A percentile compares a stretch with the other conserved stretches of the same genome.
These are phyloP conservation scores for Mycena alexandri DNA, from an alignment of 768 basidiomycete genomes.

Conservation along the genomic window DNA sequence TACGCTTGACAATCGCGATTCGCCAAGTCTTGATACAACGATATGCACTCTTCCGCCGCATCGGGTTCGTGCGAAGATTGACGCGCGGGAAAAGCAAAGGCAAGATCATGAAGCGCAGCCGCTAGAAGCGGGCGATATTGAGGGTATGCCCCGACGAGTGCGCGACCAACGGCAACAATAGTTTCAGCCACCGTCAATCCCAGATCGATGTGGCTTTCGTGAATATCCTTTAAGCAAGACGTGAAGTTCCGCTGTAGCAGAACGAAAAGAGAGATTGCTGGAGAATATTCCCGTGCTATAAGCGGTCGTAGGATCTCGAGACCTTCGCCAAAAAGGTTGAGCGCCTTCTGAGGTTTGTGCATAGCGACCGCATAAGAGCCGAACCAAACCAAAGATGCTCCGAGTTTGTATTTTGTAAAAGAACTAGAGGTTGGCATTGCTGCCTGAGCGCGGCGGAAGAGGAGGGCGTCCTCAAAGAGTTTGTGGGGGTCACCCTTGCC, in stretches of 20 bases:
- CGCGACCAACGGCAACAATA: conserved; percentile 16
- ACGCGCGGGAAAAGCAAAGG: conserved; percentile 21
- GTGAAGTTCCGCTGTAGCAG: conserved; percentile 25
- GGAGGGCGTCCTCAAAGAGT: conserved; percentile 27
- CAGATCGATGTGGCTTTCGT: background rate
- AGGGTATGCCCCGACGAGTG: conserved; percentile 13
- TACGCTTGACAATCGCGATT: conserved; percentile 3
- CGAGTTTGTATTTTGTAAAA: conserved; percentile 25
- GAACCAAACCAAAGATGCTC: conserved; percentile 18
- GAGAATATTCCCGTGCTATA: conserved; percentile 16
- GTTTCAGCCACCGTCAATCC: conserved; percentile 24
- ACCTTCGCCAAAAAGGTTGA: conserved; percentile 29
- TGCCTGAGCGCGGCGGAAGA: conserved; percentile 18
- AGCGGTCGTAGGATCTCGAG: conserved; percentile 20
- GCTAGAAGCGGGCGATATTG: conserved; percentile 26
- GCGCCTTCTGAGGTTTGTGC: conserved; percentile 26
- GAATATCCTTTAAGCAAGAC: conserved; percentile 10
- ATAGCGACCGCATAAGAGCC: conserved; percentile 14
- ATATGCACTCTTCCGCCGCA: conserved; percentile 24
- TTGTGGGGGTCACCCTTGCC: conserved; percentile 9
- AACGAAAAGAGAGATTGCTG: conserved; percentile 22
- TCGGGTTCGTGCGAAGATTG: conserved; percentile 7
- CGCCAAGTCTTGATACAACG: conserved; percentile 29
- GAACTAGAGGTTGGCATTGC: background rate
- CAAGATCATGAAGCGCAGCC: conserved; percentile 32